phyloP scores from a whole-genome alignment of 176 grass and related monocot species.

The Juncus inflexus region DNA sequence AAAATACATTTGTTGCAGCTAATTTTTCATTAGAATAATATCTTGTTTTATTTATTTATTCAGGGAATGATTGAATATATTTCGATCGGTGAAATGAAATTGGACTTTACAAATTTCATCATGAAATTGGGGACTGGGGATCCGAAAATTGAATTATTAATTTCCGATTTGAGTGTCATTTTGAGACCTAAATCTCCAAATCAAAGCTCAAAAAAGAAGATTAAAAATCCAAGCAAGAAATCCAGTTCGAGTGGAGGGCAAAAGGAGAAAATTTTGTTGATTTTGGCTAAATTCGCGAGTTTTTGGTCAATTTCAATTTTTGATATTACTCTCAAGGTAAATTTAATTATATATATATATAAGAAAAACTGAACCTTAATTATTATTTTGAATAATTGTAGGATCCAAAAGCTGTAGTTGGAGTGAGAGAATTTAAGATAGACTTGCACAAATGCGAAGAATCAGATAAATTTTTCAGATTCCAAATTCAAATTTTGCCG shows the following conservation, averaged over 20 bases:
- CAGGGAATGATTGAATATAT: slow-evolving; percentile 73
- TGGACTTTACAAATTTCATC: slow-evolving; percentile 48
- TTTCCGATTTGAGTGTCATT: slow-evolving; percentile 68
- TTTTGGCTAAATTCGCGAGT: slow-evolving; percentile 51
- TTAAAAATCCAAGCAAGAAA: slow-evolving; percentile 38
- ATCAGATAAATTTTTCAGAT: slow-evolving; percentile 41
- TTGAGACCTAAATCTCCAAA: slow-evolving; percentile 49
- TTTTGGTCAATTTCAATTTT: slow-evolving; percentile 59
- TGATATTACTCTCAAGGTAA: slow-evolving; percentile 83
- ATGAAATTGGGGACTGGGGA: slow-evolving; percentile 41
- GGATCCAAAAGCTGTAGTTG: slow-evolving; percentile 70
- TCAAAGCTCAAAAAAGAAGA: slow-evolving; percentile 56
- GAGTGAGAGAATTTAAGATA: slow-evolving; percentile 62
- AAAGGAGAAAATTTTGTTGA: slow-evolving; percentile 61
- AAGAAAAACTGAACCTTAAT: background rate
- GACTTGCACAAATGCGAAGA: slow-evolving; percentile 63
- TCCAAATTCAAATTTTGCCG: slow-evolving; percentile 55
- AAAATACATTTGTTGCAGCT: background rate
- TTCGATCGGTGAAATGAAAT: slow-evolving; percentile 61
- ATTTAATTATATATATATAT: background rate
- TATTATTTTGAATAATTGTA: slow-evolving; percentile 39
- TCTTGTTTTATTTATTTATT: slow-evolving; percentile 21
- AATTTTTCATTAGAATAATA: slow-evolving; percentile 16
- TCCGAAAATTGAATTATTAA: slow-evolving; percentile 55
- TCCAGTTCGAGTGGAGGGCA: slow-evolving; percentile 26